phyloP scores from a whole-genome alignment of 2,329 filamentous ascomycete species.

The Juglanconis oblonga region DNA sequence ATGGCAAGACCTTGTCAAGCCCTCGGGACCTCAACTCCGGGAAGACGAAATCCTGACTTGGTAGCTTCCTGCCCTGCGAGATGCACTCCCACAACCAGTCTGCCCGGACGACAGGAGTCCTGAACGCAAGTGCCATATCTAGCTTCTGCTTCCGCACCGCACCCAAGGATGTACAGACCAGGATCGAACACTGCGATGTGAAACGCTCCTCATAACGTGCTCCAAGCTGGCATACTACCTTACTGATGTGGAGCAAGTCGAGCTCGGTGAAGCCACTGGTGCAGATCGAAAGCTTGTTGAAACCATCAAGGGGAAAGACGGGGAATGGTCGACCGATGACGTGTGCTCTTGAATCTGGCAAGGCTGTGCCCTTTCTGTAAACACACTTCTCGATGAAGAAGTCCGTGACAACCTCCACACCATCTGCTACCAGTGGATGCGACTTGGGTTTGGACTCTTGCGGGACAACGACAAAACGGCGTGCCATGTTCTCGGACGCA shows the following conservation, averaged over 20 bases:
- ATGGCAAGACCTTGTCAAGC: conserved; percentile 1
- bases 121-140: conserved; percentile 69
- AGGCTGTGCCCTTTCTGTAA: conserved; percentile 67
- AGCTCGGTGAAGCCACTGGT: conserved; percentile 81
- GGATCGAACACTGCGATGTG: conserved; percentile 66
- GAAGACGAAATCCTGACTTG: conserved; percentile 46
- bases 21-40: conserved; percentile 39
- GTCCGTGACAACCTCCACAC: conserved; percentile 67
- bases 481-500: conserved; percentile 26
- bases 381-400: conserved; percentile 93
- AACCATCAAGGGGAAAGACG: conserved; percentile 65
- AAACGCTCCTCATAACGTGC: conserved; percentile 79
- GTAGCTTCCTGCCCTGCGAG: conserved; percentile 46
- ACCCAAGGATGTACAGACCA: conserved; percentile 65
- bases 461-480: conserved; percentile 53
- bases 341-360: conserved; percentile 60
- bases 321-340: conserved; percentile 76
- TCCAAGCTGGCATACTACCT: conserved; percentile 72
- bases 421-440: conserved; percentile 38
- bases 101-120: conserved; percentile 75
- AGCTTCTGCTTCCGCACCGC: conserved; percentile 72
- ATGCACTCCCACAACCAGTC: conserved; percentile 88
- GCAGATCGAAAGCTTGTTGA: conserved; percentile 68
- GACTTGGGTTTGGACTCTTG: conserved; percentile 46
- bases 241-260: conserved; percentile 80